Evolutionary conservation across 2,329 filamentous ascomycete species (phyloP).

Genomic region (Colletotrichum incanum): DNA sequence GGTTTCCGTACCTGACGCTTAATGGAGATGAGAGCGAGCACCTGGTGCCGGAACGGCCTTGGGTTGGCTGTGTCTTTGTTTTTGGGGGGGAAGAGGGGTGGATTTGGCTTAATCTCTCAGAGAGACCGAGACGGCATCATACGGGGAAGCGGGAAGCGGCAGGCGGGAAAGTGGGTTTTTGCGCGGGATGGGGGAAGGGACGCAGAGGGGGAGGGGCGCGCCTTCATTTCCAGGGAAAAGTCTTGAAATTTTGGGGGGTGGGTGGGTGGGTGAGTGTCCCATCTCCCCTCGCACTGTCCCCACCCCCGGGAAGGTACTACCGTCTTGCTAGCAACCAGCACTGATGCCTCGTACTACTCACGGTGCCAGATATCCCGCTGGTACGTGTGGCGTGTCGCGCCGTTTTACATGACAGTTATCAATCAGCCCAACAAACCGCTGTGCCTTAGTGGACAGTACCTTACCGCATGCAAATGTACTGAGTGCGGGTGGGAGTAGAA

Average conservation of each 20-base stretch:
- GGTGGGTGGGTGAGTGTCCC: too few species aligned
- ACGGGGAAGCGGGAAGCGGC: constrained; percentile 33
- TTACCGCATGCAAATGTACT: not conserved
- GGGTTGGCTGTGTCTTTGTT: not conserved
- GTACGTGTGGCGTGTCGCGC: constrained; percentile 11
- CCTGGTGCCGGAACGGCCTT: not conserved
- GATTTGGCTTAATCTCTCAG: not conserved
- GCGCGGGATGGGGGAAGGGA: constrained; percentile 17
- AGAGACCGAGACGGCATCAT: not conserved
- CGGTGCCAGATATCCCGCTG: not conserved
- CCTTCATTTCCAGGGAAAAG: not conserved
- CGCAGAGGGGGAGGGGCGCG: not conserved
- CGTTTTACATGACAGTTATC: constrained; percentile 39
- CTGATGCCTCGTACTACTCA: not conserved
- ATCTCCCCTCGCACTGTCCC: constrained; percentile 13
- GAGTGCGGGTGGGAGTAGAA: not conserved
- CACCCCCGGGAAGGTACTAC: constrained; percentile 15
- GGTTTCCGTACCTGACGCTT: not conserved
- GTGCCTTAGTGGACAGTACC: not conserved
- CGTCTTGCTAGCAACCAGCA: not conserved
- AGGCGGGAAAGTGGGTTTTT: constrained; percentile 25
- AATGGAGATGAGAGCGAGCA: constrained; percentile 4
- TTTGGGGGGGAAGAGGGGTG: not conserved
- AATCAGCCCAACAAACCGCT: constrained; percentile 32
- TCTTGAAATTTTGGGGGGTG: not conserved